A percentile compares a stretch with the other conserved stretches of the same genome.
Conservation (phyloP, 2,329 filamentous ascomycete genomes). For the Elsinoe batatas region DNA sequence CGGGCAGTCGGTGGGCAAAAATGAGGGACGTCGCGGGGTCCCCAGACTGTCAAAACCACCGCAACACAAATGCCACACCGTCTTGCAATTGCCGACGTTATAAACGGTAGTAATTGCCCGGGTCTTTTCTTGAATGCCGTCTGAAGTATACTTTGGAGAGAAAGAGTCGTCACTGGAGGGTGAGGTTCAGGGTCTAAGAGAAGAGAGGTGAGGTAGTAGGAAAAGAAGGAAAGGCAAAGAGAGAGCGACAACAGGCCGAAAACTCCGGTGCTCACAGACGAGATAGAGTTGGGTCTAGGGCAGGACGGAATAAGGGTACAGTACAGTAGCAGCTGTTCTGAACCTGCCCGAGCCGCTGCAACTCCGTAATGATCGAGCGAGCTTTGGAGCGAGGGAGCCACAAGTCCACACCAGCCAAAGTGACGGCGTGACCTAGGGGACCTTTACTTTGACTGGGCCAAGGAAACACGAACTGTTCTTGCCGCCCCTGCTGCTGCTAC, state of each 20-base stretch:
- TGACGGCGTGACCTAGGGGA: slow-evolving; percentile 7
- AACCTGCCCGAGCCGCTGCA: slow-evolving; percentile 11
- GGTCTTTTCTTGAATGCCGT: not conserved
- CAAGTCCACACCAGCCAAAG: slow-evolving; percentile 3
- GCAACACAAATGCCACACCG: slow-evolving; percentile 10
- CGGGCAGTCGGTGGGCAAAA: not conserved
- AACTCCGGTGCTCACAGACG: slow-evolving; percentile 12
- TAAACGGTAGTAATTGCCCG: not conserved
- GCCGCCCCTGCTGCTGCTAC: not conserved
- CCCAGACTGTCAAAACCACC: slow-evolving; percentile 5
- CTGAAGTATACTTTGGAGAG: not conserved
- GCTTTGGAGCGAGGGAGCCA: slow-evolving; percentile 1
- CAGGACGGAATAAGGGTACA: slow-evolving; percentile 12
- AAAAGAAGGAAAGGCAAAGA: not conserved
- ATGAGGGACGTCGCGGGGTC: slow-evolving; percentile 4
- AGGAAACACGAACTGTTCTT: slow-evolving; percentile 3
- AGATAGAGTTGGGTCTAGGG: slow-evolving; percentile 11
- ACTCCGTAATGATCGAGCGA: slow-evolving; percentile 12
- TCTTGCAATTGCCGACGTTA: not conserved
- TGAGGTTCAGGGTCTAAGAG: not conserved
- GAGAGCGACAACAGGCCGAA: slow-evolving; percentile 3
- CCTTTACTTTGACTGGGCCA: not conserved
- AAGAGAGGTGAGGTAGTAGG: not conserved
- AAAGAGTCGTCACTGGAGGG: not conserved
- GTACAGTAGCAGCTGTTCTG: slow-evolving; percentile 2